A percentile compares a stretch with the other conserved stretches of the same genome.
These are phyloP conservation scores for Nemania abortiva DNA, from an alignment of 2,329 filamentous ascomycete genomes.

Conservation along the genomic window DNA sequence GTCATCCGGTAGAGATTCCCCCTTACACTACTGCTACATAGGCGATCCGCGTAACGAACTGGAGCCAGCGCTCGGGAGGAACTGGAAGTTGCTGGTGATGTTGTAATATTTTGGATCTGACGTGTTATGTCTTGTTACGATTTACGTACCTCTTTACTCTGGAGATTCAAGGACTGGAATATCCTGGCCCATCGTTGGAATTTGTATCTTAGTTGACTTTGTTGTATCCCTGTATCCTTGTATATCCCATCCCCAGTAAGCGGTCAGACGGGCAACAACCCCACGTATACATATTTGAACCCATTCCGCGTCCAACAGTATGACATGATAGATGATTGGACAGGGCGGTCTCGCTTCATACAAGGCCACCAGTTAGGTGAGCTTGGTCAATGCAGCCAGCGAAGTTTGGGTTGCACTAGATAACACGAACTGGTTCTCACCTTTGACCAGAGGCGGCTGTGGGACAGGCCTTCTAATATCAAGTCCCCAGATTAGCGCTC, in stretches of 20 bases:
- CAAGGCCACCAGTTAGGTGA: neutral
- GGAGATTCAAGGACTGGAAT: neutral
- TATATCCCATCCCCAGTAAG: neutral
- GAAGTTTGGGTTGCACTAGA: slow-evolving; percentile 14
- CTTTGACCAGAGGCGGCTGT: neutral
- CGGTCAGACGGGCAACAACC: slow-evolving; percentile 2
- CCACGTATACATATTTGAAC: neutral
- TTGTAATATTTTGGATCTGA: neutral
- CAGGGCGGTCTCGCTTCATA: neutral
- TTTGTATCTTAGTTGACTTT: neutral
- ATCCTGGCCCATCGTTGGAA: neutral
- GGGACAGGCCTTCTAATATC: neutral
- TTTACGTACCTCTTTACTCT: neutral
- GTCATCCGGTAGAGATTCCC: neutral
- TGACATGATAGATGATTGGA: neutral
- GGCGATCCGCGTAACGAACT: neutral
- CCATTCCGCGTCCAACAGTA: neutral
- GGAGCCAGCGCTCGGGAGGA: neutral
- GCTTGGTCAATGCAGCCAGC: neutral
- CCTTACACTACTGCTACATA: neutral
- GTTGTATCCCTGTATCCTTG: neutral
- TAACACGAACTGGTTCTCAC: neutral
- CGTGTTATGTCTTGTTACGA: neutral
- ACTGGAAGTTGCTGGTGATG: neutral
- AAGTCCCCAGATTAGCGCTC: neutral